Base-by-base conservation (phyloP, 768 basidiomycete species). In the Mycena venus region DNA sequence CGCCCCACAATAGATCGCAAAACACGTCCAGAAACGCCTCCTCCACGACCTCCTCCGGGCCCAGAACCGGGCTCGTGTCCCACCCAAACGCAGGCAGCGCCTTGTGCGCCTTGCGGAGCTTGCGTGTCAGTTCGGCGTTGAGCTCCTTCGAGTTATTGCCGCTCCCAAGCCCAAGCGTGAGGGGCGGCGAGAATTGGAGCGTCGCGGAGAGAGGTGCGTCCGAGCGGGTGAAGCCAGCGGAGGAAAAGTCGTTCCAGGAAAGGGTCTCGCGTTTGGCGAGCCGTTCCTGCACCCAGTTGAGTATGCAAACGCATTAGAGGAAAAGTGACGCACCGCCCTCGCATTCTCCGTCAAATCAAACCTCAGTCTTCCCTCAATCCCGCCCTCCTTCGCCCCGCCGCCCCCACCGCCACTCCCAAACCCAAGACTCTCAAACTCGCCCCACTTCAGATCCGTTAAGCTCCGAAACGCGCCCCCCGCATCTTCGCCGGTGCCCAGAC, bases 291-390 rank as follows among this genome's bases (percentile, higher is more conserved):
- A 62, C 58, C 53, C 5, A 67, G 65, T 64, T 14, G 68, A 63
- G 53, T 21, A 32, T 53, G 29, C 42, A 25, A 29, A 4, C 34
- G 29, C 14, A 49, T 32, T 68, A 74, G 34, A 69, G 19, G 25
- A 40, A 65, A 68, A 73, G 15, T 60, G 60, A 78, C 86, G 74
- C 77, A 88, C 92, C 77, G 87, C 88, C 74, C 95, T 88, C 29
- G 97, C 97, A 68, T 92, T 89, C 84, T 99, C 98, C 0, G 93
- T 97, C 75, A 99, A 83, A 82, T 99, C 97, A 82, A 99, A 99
- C 79, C 96, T 91, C 36, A 99, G 87, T 83, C 95, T 95, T 83
- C 92, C 94, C 75, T 91, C 88, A 61, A 87, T 86, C 10, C 73
- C 78, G 12, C 96, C 97, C 29, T 58, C 42, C 53, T 29, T 27